Percentiles rank a stretch among this genome's conserved stretches.
phyloP scores from a whole-genome alignment of 2,329 filamentous ascomycete genomes.

The Apiospora saccharicola region DNA sequence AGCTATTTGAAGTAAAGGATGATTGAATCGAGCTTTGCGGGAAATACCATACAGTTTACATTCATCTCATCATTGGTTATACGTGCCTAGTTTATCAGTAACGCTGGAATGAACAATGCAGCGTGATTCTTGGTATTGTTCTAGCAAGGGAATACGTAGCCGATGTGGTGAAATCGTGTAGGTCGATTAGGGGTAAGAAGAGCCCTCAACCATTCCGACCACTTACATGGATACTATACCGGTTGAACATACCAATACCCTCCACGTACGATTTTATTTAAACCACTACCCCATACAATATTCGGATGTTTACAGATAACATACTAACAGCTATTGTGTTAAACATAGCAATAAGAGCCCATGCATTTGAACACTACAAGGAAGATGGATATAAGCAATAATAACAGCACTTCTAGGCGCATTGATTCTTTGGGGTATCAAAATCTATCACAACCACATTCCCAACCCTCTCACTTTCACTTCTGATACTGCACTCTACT shows the following conservation, averaged over 20 bases:
- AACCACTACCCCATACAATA: neutral
- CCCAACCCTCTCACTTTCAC: neutral
- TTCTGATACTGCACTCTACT: neutral
- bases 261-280: neutral
- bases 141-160: neutral
- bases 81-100: neutral
- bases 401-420: neutral
- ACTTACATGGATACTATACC: no score
- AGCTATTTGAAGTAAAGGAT: neutral
- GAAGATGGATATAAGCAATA: neutral
- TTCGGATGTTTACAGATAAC: neutral
- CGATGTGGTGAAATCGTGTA: neutral
- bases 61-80: neutral
- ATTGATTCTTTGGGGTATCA: neutral
- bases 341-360: no score
- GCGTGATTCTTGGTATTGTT: neutral
- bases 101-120: neutral
- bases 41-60: neutral
- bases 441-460: fast-evolving
- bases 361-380: neutral
- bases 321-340: neutral
- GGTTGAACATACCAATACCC: no score
- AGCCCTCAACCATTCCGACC: neutral
- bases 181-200: neutral
- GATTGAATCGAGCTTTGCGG: constrained; percentile 2